Base-by-base conservation (phyloP, 352 stramenopile species). In the Phytophthora pistaciae region DNA sequence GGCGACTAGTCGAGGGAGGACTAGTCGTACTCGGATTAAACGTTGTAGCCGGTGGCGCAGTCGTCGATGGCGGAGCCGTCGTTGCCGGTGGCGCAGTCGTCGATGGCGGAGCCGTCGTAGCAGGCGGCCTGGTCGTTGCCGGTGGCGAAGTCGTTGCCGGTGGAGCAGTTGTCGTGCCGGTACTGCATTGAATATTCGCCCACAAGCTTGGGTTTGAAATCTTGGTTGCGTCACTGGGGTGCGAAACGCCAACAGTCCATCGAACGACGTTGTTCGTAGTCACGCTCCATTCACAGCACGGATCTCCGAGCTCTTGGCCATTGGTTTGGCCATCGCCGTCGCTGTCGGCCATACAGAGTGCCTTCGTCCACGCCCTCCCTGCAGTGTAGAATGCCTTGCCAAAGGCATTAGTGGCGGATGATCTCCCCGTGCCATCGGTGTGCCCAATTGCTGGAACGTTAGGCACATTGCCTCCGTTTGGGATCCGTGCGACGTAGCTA, bases 321-420 rank as follows among this genome's bases (percentile, higher is more conserved):
- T 95, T 95, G 14, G 29, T 33, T 20, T 82, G 73, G 7, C 88
- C 88, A 62, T 95, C 88, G 36, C 83, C 40, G 40, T 48, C 40
- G 40, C 40, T 48, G 40, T 48, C 40, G 18, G 40, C 18, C 40
- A 48, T 48, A 9, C 29, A 33, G 29, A 33, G 29, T 33, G 29
- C 29, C 18, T 16, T 48, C 3, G 40, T 48, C 40, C 40, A 48
- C 13, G 78, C 42, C 93, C 61, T 20, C 0, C 55, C 33, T n/a
- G 33, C 33, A 11, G 0, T 50, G 55, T 36, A 14, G 18, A 61
- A 61, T 5, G 23, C 55, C 18, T 50, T 61, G 3, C 55, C 33
- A 31, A 46, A 61, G 3, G n/a, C 33, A n/a, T 50, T 61, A 11
- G 31, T 61, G 6, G 27, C 16, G 1, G 25, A 27, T 3, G 10